phyloP scores from a whole-genome alignment of 1,284 basidiomycete genomes.

The Fomitopsis pinicola region DNA sequence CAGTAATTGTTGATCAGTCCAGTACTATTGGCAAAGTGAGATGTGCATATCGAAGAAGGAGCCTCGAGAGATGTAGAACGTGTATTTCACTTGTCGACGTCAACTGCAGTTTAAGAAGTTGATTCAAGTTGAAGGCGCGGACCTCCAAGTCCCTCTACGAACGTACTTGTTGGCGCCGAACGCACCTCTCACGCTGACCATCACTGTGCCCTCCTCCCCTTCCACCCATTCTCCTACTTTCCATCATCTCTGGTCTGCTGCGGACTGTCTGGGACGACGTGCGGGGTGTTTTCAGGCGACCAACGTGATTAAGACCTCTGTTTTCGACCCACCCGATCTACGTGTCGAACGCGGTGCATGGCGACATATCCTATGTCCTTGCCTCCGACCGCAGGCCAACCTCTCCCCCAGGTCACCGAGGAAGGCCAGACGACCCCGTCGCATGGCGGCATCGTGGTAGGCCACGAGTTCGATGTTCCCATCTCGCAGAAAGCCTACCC shows the following conservation, averaged over 20 bases:
- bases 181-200: conserved; percentile 1
- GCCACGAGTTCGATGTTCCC: conserved; percentile 55
- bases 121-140: too few relatives aligned
- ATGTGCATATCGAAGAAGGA: too few relatives aligned
- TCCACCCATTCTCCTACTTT: neutral
- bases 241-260: neutral
- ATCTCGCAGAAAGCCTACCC: conserved; percentile 26
- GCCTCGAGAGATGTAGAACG: too few relatives aligned
- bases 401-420: conserved; percentile 39
- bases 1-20: neutral
- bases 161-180: neutral
- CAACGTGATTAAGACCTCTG: neutral
- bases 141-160: too few relatives aligned
- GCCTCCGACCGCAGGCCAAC: conserved; percentile 21
- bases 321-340: neutral
- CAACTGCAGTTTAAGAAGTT: too few relatives aligned
- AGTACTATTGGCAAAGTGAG: neutral
- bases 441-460: conserved; percentile 52
- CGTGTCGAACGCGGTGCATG: conserved; percentile 24
- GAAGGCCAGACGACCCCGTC: conserved; percentile 46
- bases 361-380: conserved; percentile 31
- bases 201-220: neutral
- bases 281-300: neutral
- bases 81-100: too few relatives aligned
- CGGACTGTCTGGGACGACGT: neutral